phyloP scores from a whole-genome alignment of 129 eudicot genomes.

The Flaveria brownii region DNA sequence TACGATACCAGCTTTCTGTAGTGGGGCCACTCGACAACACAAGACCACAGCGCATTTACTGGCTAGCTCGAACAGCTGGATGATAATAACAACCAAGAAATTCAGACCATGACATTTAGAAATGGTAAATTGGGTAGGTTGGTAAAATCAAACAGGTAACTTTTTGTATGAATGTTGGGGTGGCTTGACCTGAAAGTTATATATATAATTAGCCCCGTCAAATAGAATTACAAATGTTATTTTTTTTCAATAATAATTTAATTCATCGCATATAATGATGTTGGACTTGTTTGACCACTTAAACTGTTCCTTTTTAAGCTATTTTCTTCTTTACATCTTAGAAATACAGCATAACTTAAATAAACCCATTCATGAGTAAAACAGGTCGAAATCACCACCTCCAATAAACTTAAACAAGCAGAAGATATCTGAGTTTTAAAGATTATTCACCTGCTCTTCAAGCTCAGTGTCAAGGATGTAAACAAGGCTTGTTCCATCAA shows the following conservation, averaged over 20 bases:
- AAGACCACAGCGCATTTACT: slow-evolving; percentile 76
- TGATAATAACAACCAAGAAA: not conserved
- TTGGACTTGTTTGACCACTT: not conserved
- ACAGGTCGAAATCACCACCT: not conserved
- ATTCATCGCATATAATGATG: not conserved
- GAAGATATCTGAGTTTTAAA: slow-evolving; percentile 7
- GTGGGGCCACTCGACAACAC: slow-evolving; percentile 97
- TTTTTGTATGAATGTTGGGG: not conserved
- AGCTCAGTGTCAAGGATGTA: slow-evolving; percentile 86
- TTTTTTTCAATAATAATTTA: not conserved
- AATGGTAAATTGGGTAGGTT: not conserved
- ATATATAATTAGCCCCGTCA: not conserved
- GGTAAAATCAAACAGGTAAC: not conserved
- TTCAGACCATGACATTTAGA: slow-evolving; percentile 4
- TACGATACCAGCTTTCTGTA: slow-evolving; percentile 97
- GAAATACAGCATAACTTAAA: not conserved
- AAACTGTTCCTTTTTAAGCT: not conserved
- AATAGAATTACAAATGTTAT: not conserved
- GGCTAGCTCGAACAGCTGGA: slow-evolving; percentile 72
- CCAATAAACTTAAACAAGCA: not conserved
- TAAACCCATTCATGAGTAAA: not conserved
- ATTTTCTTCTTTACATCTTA: not conserved
- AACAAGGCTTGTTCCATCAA: slow-evolving; percentile 97
- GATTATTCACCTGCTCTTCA: slow-evolving; percentile 62
- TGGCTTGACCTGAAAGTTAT: not conserved